Evolutionary conservation across 2,329 filamentous ascomycete species (phyloP).

Genomic region (Onygenales sp.): DNA sequence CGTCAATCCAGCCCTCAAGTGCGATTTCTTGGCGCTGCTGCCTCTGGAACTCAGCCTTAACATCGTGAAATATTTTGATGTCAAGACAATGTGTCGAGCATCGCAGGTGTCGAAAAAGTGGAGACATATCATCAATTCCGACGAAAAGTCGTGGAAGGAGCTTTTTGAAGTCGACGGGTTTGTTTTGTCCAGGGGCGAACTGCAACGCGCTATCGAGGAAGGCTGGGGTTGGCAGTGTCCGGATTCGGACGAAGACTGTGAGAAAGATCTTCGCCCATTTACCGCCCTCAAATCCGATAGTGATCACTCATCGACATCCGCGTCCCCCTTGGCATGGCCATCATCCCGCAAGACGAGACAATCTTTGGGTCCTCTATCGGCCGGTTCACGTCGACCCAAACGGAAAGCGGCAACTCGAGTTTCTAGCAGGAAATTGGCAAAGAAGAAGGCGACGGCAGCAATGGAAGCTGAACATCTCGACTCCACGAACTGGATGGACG

Average conservation of each 20-base stretch:
- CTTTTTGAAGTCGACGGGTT: constrained; percentile 80
- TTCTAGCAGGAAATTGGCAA: constrained; percentile 45
- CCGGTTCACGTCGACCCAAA: constrained; percentile 26
- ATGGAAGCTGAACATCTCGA: constrained; percentile 31
- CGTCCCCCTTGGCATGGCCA: constrained; percentile 12
- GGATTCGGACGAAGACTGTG: constrained; percentile 61
- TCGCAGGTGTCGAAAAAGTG: constrained; percentile 92
- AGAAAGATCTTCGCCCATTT: constrained; percentile 65
- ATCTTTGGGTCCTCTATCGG: constrained; percentile 13
- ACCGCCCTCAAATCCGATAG: constrained; percentile 29
- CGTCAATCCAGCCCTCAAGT: constrained; percentile 89
- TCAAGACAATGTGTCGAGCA: constrained; percentile 76
- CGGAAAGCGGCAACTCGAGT: constrained; percentile 39
- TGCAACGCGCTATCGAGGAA: constrained; percentile 75
- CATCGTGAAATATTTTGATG: constrained; percentile 76
- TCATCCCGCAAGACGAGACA: constrained; percentile 18
- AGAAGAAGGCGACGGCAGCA: constrained; percentile 40
- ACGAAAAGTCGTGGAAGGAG: constrained; percentile 94
- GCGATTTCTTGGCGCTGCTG: constrained; percentile 77
- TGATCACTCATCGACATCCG: constrained; percentile 20
- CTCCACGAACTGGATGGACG: constrained; percentile 37
- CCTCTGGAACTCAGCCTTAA: constrained; percentile 82
- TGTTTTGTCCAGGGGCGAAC: constrained; percentile 65
- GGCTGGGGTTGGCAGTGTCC: constrained; percentile 98
- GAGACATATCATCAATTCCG: constrained; percentile 81